Evolutionary conservation across 23 red algal genomes (phyloP).

Genomic region (Gracilaria vermiculophylla): DNA sequence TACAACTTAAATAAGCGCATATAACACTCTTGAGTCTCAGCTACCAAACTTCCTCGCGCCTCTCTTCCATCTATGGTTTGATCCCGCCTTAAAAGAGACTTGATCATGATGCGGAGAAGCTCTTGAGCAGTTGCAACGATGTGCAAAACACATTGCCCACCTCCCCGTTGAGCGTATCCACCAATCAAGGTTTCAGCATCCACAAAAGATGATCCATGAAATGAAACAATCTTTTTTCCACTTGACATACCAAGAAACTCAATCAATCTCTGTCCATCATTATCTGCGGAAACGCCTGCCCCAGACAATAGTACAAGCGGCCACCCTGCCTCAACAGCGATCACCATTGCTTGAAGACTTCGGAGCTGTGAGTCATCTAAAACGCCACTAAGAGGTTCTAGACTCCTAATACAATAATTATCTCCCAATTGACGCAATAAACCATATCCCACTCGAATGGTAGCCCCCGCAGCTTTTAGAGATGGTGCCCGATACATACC

Average conservation of each 20-base stretch:
- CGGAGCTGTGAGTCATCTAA: conserved; percentile 2
- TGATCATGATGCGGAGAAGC: conserved; percentile 6
- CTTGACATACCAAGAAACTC: conserved; percentile 20
- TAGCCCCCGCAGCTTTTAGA: neutral
- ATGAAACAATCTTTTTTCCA: conserved; percentile 26
- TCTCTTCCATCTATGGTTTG: neutral
- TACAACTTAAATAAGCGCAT: neutral
- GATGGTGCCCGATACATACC: neutral
- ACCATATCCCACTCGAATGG: conserved; percentile 13
- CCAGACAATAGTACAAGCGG: conserved; percentile 18
- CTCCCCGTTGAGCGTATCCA: conserved; percentile 23
- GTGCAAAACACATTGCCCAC: neutral
- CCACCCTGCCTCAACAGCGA: conserved; percentile 29
- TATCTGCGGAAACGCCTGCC: neutral
- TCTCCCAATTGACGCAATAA: neutral
- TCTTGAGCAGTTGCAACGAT: neutral
- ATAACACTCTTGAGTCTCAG: neutral
- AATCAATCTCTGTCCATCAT: neutral
- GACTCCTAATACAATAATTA: neutral
- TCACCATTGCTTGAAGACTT: conserved; percentile 26
- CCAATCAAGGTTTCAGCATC: conserved; percentile 46
- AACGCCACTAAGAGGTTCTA: conserved; percentile 11
- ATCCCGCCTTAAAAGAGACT: neutral
- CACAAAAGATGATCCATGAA: conserved; percentile 44
- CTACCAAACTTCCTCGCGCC: neutral